A percentile compares a stretch with the other conserved stretches of the same genome.
Evolutionary conservation across 208 protist species (phyloP).

Genomic region (Trypanosoma platydactyli): DNA sequence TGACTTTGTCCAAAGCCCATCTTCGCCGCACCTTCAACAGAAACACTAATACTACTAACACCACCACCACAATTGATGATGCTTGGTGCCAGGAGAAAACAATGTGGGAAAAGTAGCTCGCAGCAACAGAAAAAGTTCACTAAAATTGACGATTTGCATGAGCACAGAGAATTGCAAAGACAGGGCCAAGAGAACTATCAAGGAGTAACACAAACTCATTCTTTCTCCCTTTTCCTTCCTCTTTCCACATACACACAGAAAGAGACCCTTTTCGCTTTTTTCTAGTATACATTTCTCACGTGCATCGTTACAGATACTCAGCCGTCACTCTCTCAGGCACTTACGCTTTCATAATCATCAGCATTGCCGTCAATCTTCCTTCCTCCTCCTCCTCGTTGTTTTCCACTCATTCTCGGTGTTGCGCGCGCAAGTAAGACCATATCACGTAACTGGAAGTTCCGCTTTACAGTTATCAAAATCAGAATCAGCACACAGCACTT

Average conservation of each 20-base stretch:
- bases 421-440: too few species aligned
- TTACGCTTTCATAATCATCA: too few species aligned
- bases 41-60: neutral
- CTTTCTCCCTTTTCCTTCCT: neutral
- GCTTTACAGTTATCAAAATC: too few species aligned
- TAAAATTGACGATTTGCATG: neutral
- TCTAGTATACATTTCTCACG: too few species aligned
- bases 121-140: conserved; percentile 22
- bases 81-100: conserved; percentile 3
- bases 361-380: too few species aligned
- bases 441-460: too few species aligned
- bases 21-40: conserved; percentile 3
- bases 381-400: too few species aligned
- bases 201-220: conserved; percentile 9
- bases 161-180: neutral
- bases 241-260: neutral
- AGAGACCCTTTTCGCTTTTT: too few species aligned
- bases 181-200: conserved; percentile 29
- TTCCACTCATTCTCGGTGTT: too few species aligned
- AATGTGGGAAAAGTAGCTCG: neutral
- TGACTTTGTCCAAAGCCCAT: conserved; percentile 48
- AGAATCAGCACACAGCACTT: too few species aligned
- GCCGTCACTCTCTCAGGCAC: too few species aligned
- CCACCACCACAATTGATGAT: neutral
- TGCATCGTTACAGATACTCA: too few species aligned